These are phyloP conservation scores for Colletotrichum limetticola DNA, from an alignment of 2,329 filamentous ascomycete species.

Conservation along the genomic window DNA sequence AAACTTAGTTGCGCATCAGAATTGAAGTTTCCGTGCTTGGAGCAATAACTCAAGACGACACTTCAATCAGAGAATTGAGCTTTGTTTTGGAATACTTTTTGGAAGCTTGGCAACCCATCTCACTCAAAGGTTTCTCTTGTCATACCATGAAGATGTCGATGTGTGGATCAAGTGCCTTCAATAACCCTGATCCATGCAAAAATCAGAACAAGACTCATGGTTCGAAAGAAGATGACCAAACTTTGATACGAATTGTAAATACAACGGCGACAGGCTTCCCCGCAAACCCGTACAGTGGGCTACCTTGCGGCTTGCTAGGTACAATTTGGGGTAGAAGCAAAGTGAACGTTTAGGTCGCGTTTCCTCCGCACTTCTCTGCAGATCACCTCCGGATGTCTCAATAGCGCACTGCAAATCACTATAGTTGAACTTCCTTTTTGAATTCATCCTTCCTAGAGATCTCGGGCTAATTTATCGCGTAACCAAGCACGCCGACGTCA, in stretches of 20 bases:
- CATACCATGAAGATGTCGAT: background rate
- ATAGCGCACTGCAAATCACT: background rate
- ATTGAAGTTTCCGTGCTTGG: too few species aligned
- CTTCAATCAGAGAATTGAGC: too few species aligned
- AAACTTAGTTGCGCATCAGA: too few species aligned
- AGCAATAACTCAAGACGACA: too few species aligned
- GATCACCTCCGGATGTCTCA: background rate
- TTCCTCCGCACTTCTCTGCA: background rate
- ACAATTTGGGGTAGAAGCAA: background rate
- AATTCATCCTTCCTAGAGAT: background rate
- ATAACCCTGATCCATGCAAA: background rate
- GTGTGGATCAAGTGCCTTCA: too few species aligned
- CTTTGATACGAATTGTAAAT: background rate
- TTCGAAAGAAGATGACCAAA: background rate
- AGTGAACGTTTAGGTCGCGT: too few species aligned
- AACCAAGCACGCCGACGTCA: background rate
- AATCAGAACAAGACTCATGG: background rate
- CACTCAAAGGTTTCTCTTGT: too few species aligned
- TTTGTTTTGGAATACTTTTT: too few species aligned
- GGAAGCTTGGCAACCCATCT: too few species aligned
- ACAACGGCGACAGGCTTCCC: background rate
- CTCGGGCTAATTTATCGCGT: conserved; percentile 19
- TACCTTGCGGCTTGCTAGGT: background rate
- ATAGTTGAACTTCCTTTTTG: background rate
- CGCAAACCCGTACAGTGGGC: background rate